Base-by-base conservation (phyloP, 2,329 filamentous ascomycete genomes). In the Triangularia setosa region DNA sequence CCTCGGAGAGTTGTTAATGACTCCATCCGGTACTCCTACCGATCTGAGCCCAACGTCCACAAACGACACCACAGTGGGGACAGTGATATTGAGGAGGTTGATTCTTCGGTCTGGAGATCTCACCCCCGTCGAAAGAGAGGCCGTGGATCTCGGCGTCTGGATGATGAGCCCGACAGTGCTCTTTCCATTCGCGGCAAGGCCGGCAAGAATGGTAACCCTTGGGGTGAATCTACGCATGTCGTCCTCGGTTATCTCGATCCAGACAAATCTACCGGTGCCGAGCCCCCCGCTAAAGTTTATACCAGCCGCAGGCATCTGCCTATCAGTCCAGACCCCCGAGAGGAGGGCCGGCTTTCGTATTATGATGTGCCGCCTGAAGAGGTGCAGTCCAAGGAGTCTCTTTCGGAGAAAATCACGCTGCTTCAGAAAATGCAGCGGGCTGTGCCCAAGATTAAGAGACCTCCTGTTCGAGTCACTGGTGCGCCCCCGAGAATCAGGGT, bases 301-400 rank as follows among this genome's bases (percentile, higher is more conserved):
- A 8, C 18, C 40, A 21, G 11, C 18, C 40, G 40, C 40, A 48
- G 2, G 18, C n/a, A 7, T 21, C 40, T 9, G 40, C 4, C 7
- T 18, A 3, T 21, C 40, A 48, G 40, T 18, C 40, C 40, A 11
- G 40, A 48, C n/a, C 40, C 18, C 30, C 44, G 21, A 12, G 24
- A 40, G 9, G 58, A 66, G 54, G 63, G 65, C 16, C 63, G 66
- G 35, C 44, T 70, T 61, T 66, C 62, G 35, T 71, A 65, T 59
- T 58, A 65, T 8, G 65, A 69, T 23, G 67, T 63, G 16, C 40
- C n/a, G 6, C 21, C 40, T 48, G 40, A 48, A 21, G 40, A 28
- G 16, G n/a, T n/a, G n/a, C n/a, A 18, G 40, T 18, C 40, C 18
- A 21, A 48, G 40, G 8, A 48, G n/a, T 48, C 40, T 3, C n/a